Evolutionary conservation across 176 grass and related monocot genomes (phyloP), one percentile per base, ranked within the genome.

Genomic region (Hyparrhenia diplandra): DNA sequence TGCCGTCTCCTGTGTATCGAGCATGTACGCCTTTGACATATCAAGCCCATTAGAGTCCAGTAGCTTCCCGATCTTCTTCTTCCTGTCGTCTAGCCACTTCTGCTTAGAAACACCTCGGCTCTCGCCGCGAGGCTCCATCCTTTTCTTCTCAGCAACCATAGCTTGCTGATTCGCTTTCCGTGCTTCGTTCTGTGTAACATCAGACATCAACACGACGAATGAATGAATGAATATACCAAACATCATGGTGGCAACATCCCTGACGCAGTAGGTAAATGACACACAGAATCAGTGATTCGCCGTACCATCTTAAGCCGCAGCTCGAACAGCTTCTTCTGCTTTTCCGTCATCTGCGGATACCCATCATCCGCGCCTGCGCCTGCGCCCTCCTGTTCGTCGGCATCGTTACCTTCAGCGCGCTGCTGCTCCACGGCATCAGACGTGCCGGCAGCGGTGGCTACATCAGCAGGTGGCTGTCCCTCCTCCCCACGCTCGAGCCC

Each of bases 41-140:
- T 98, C 96, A 66, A 98, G 84, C 25, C 96, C 96, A 41, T 98
- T 98, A 0, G 96, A 98, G 80, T 98, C 96, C 3, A 98, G 90
- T 42, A 98, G 85, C 73, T 88, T 98, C 12, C 92, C 96, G 0
- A 98, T 95, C 77, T 95, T 98, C 82, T 98, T 98, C 80, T 98
- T 98, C 70, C 96, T 84, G 37, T 95, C 96, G 10, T 98, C 90
- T 12, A 98, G 47, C 96, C 96, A 98, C 67, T 98, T 95, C 76
- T 98, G 88, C 79, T 98, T 98, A 18, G 96, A 98, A n/a, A 95
- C 86, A 32, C 96, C 96, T 64, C 87, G 89, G 72, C 82, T 88
- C 82, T 98, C 92, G 1, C 82, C 59, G 0, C 86, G 90, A 71
- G 92, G 92, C 49, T 95, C 92, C 84, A 92, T 94, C 76, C 90